Base-by-base conservation (phyloP, 352 stramenopile genomes). In the Phytopythium chamaehyphon region DNA sequence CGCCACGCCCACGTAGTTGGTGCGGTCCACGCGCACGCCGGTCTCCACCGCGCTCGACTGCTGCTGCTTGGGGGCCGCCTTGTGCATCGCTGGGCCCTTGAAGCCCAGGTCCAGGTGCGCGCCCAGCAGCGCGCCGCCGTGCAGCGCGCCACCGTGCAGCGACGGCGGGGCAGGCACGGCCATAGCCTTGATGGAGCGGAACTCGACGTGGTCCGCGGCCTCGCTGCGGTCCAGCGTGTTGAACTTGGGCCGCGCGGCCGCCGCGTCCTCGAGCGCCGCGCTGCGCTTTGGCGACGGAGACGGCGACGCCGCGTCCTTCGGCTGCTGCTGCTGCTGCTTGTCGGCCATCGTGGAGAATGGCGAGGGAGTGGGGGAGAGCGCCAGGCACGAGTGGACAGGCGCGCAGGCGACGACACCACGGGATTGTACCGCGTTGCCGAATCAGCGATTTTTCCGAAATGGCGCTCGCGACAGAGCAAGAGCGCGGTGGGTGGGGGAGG, bases 1-100 rank as follows among this genome's bases (percentile, higher is more conserved):
- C 14, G 62, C 60, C 47, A 86, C 76, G 46, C 72, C 73, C n/a
- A 86, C 67, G 47, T 94, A 94, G 54, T 88, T 92, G 46, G 81
- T 90, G 35, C 65, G 61, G 65, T 94, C 83, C 24, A 80, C 54
- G 33, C 81, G 81, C 52, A 71, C 62, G 24, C 68, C 53, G 11
- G 66, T 28, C 21, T 60, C 50, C 28, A 55, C 42, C 0, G 31
- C 59, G 39, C 61, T 64, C 24, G 69, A 63, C 16, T 64, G 54
- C 48, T 62, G 26, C 61, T 62, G 2, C 46, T 45, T 2, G 47
- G 48, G 0, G 28, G 52, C 26, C 36, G 62, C 60, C 54, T 83
- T 82, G 47, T 78, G 79, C n/a, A 54, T 23, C 5, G 51, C 38
- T 12, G 77, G 72, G 3, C 61, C 69, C 0, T 73, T 69, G 47